Base-by-base conservation (phyloP, 257 asterid genomes). In the Salvia rosmarinus region DNA sequence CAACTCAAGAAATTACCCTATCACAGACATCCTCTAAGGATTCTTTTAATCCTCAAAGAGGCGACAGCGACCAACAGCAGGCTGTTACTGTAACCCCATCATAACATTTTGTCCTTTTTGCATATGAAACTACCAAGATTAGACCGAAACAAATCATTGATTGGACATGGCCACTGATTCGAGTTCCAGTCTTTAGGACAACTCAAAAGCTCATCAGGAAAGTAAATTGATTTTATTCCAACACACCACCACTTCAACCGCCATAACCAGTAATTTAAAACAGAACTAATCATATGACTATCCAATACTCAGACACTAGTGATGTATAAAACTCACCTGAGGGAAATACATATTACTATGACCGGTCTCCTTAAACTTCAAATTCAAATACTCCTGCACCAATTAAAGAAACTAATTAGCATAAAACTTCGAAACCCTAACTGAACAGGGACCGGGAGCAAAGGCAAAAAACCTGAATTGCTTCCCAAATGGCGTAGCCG, bases 341-440 rank as follows among this genome's bases (percentile, higher is more conserved):
- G 99, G 99, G 58, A 95, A 95, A 80, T 95, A 95, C 99, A 95
- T 91, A 73, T 95, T 95, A 85, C 99, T 91, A 62, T 95, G 99
- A 25, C 98, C 98, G 73, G 97, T 95, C 86, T 91, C 98, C 86
- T 95, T 95, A 75, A 95, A 95, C 90, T 91, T 91, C 72, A 78
- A 91, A 81, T 95, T 95, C 89, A 95, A 80, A 76, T 87, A 91
- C 0, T 95, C 99, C 99, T 95, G 97, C 89, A 73, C 34, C 60
- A 46, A 62, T 71, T 66, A 78, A 78, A 68, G 52, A 47, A 30
- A 20, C 63, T 6, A 75, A 73, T 69, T 23, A 44, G 17, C 66
- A 34, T 50, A 12, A 56, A 62, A 16, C 8, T 16, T 6, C 17
- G 43, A 42, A 67, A 42, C 39, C 30, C 57, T 54, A 19, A 62